Evolutionary conservation across 257 asterid species (phyloP), one percentile per base, ranked within the genome.

Genomic region (Gentiana dahurica): DNA sequence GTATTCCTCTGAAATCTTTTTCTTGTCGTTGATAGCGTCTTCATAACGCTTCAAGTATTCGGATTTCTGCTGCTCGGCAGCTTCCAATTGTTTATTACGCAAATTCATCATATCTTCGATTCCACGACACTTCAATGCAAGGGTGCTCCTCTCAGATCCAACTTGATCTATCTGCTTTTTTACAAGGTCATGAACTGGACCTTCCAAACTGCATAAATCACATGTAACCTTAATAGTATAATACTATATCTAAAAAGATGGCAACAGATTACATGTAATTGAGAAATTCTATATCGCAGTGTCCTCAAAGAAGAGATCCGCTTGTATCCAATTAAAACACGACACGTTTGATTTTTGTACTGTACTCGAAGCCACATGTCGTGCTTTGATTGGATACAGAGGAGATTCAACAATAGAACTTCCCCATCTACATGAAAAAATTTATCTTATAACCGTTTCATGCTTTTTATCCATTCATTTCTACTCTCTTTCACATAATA

Each of bases 11-110:
- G 83, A 75, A 50, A 86, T 77, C 71, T 77, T 84, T 63, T 86
- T 87, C 81, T 86, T 88, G 82, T 89, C 95, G 52, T 71, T 79
- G 41, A 78, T 81, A 39, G 94, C 82, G 67, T 88, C 99, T 66
- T 92, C 95, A 56, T 88, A 89, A 62, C 97, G 95, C 75, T 76
- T 88, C 81, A 83, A 58, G 68, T 82, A 85, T 72, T 92, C 99
- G 41, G 99, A 77, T 76, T 89, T 92, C 49, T 86, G 82, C 64
- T 71, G 81, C 81, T 86, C 91, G 61, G 89, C 81, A 55, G 94
- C 90, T 79, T 92, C 99, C 58, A 86, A 83, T 67, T 92, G 97
- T 65, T 82, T 82, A 79, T 84, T 78, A 49, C 89, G 81, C 74
- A 88, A 77, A 38, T 57, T 76, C 81, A 86, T 84, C 73, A 70